Evolutionary conservation across 345 rosid species (phyloP), one percentile per base, ranked within the genome.

Genomic region (Ceriops tagal): DNA sequence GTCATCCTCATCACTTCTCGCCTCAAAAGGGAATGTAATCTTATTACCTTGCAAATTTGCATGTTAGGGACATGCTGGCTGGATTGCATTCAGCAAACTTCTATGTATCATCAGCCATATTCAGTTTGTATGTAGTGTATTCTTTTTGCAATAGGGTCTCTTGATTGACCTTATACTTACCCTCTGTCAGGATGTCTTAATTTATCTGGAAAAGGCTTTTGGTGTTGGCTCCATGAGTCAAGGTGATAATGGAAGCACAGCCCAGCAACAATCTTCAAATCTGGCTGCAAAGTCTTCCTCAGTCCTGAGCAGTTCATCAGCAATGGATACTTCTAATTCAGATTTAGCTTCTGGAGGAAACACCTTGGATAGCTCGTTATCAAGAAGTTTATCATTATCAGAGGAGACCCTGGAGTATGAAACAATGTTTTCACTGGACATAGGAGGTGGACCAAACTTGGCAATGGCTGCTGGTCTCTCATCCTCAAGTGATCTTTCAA

Each of bases 381-480:
- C 88, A 6, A 83, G 91, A 83, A 80, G 86, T 72, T 71, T 92
- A 64, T 88, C 91, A 1, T 65, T 77, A 35, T 65, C 81, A 53
- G 99, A 90, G 64, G 98, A 96, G 62, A 77, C 84, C 53, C 85
- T 92, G 51, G 99, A 92, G 57, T 89, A 91, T 82, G 96, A 88
- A 67, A 73, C 84, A 67, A 82, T 85, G 73, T 79, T 85, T 66
- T 73, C 85, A 24, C 82, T 90, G 52, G 97, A 88, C 67, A 68
- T 88, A 75, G 85, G 86, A 73, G 84, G 86, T 77, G 92, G 89
- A 16, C 91, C 86, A 72, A 87, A 89, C 78, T 78, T 83, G 62
- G 69, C 75, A 56, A 82, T 86, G 75, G 79, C 84, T 10, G 75
- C 80, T 66, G 83, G 84, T 71, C 81, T 84, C 73, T 76, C 90